Base-by-base conservation (phyloP, 257 asterid species). In the Solanum paucissectum region DNA sequence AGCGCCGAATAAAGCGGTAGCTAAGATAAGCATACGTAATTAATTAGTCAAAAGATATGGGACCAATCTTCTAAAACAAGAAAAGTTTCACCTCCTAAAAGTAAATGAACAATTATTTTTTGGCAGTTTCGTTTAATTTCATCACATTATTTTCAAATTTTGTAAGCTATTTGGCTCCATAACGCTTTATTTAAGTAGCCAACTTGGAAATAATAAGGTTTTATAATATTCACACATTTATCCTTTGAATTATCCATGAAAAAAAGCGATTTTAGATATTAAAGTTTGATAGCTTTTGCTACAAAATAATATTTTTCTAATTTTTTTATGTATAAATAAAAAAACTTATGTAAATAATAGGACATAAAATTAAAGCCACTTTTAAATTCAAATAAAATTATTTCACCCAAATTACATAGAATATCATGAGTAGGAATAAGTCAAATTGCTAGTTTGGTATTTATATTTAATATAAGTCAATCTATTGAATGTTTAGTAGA, bases 1-100 rank as follows among this genome's bases (percentile, higher is more conserved):
- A 83, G 90, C 91, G 88, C 88, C 92, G 89, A 79, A 88, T 86
- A 87, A 83, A 86, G 89, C 91, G 92, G 88, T 85, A 27, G 87
- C 85, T 64, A 58, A 88, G 69, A 49, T 81, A 81, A 81, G 66
- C 37, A 52, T 83, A 5, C 20, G 87, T 86, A 88, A 89, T 89
- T 87, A 88, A 89, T 89, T 76, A 83, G 87, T 89, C 88, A 87
- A 91, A 83, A 83, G 84, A 32, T 1, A 87, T 73, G 86, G 92
- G 87, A 36, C 90, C 88, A 87, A 66, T 72, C 46, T 64, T 83
- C 86, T 81, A 33, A 87, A 85, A 42, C n/a, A 87, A 87, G 60
- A 49, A 88, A 71, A 64, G 62, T 89, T 87, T 83, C 72, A 44
- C n/a, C 46, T 73, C 37, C 29, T 66, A 74, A 40, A 88, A n/a